Evolutionary conservation across 768 basidiomycete genomes (phyloP).

Genomic region (Gymnopilus junonius): DNA sequence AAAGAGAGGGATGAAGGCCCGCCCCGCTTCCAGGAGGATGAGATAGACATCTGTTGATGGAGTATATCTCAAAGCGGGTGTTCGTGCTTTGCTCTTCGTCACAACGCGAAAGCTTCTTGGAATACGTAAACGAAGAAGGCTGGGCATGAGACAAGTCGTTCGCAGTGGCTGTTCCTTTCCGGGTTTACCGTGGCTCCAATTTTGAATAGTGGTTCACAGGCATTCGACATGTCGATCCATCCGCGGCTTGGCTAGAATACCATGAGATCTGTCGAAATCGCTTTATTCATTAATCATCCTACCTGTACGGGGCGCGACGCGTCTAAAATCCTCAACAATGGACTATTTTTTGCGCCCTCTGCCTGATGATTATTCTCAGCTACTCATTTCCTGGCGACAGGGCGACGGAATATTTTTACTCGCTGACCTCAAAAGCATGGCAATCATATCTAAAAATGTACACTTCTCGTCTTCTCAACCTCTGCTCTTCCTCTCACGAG

Average conservation of each 20-base stretch:
- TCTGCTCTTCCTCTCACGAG: constrained; percentile 20
- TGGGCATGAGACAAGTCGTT: neutral
- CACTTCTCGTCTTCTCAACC: neutral
- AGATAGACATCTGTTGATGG: constrained; percentile 6
- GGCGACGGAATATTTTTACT: constrained; percentile 8
- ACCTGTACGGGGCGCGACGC: neutral
- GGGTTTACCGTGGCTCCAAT: constrained; percentile 13
- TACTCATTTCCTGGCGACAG: neutral
- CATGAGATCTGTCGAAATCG: neutral
- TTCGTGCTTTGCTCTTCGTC: neutral
- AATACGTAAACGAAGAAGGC: neutral
- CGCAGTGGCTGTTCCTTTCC: neutral
- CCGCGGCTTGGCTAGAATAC: constrained; percentile 7
- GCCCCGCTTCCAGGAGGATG: constrained; percentile 5
- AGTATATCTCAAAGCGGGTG: neutral
- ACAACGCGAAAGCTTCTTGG: neutral
- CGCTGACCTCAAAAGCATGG: neutral
- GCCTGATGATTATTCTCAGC: neutral
- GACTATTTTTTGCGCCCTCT: neutral
- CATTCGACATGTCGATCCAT: constrained; percentile 4
- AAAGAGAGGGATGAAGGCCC: constrained; percentile 9
- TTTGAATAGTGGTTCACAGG: constrained; percentile 7
- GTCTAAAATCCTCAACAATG: neutral
- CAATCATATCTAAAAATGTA: neutral
- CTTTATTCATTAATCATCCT: neutral